Conservation (phyloP, 331 rosid species). For the Acacia concinna region DNA sequence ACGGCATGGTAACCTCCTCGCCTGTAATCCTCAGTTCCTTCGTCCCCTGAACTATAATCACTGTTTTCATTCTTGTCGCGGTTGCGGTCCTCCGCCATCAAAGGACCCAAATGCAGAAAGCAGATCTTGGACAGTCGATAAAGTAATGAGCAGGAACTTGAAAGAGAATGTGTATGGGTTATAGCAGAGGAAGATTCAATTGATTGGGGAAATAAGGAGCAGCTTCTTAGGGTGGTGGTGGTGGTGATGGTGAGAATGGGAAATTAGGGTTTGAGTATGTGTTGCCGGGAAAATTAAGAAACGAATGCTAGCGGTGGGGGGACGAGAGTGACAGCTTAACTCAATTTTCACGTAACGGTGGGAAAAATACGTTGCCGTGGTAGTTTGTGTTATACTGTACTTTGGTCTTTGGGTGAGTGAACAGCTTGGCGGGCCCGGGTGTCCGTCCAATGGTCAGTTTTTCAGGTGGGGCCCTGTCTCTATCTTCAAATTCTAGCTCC, state of each 20-base stretch:
- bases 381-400: not conserved
- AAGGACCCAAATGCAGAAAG: slow-evolving; percentile 33
- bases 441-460: not conserved
- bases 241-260: slow-evolving; percentile 18
- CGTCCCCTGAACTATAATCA: slow-evolving; percentile 76
- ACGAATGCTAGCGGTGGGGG: not conserved
- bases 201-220: not conserved
- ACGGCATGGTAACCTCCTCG: slow-evolving; percentile 90
- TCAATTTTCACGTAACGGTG: not conserved
- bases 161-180: not conserved
- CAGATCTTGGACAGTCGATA: not conserved
- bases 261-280: slow-evolving; percentile 53
- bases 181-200: not conserved
- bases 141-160: not conserved
- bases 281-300: slow-evolving; percentile 54
- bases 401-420: not conserved
- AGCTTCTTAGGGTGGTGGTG: not conserved
- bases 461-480: not conserved
- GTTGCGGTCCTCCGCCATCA: slow-evolving; percentile 74
- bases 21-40: slow-evolving; percentile 82
- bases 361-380: not conserved
- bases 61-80: slow-evolving; percentile 48
- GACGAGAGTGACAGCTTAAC: slow-evolving; percentile 2
- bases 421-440: not conserved
- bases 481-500: not conserved